These are phyloP conservation scores for Naegleria lovaniensis DNA, from an alignment of 208 protist species.

Conservation along the genomic window DNA sequence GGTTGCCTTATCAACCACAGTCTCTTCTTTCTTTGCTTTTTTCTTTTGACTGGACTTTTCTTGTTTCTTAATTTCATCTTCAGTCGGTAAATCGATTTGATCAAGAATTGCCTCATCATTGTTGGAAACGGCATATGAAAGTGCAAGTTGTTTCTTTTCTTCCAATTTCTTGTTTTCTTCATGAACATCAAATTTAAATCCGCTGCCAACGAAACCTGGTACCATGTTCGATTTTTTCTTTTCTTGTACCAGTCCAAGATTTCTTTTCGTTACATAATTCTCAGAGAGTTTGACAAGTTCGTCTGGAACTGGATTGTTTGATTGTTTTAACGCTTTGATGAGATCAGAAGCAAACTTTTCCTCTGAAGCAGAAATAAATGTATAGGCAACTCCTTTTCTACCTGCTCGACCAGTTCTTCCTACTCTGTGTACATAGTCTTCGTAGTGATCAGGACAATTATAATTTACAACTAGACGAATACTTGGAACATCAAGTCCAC, in stretches of 20 bases:
- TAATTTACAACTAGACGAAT: conserved; percentile 71
- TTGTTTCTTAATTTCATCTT: background rate
- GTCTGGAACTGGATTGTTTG: background rate
- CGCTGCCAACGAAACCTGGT: background rate
- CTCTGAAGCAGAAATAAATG: background rate
- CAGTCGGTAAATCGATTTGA: background rate
- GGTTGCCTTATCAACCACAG: background rate
- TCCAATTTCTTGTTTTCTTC: background rate
- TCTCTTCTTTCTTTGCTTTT: background rate
- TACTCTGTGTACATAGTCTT: conserved; percentile 76
- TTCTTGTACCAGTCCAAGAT: background rate
- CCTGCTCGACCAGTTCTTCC: conserved; percentile 70
- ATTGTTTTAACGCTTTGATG: conserved; percentile 21
- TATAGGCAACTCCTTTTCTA: conserved; percentile 35
- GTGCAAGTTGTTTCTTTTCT: background rate
- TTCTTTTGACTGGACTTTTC: background rate
- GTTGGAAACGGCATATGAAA: background rate
- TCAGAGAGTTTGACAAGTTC: background rate
- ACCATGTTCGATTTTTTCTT: background rate
- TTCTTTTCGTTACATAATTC: background rate
- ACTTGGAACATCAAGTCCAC: conserved; percentile 61
- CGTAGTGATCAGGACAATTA: conserved; percentile 59
- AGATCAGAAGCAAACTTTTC: background rate
- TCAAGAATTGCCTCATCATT: background rate
- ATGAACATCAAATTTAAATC: background rate